phyloP scores from a whole-genome alignment of 805 yeast species.

The Cyberlindnera samutprakarnensis region DNA sequence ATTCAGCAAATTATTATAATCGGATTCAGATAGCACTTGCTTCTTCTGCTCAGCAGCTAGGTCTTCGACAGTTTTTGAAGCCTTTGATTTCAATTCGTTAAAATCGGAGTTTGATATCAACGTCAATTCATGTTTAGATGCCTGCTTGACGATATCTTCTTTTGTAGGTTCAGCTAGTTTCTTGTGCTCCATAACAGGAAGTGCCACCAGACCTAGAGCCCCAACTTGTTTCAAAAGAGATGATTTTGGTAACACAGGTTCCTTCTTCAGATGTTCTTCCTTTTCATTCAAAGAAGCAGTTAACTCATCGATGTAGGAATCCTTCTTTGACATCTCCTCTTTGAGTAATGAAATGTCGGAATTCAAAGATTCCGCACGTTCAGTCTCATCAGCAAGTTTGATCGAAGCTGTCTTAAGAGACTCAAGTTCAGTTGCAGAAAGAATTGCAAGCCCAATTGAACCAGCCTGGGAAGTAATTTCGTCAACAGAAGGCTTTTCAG shows the following conservation, averaged over 20 bases:
- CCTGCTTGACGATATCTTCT: conserved; percentile 6
- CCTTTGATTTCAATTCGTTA: conserved; percentile 4
- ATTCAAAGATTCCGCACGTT: conserved; percentile 1
- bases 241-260: conserved; percentile 9
- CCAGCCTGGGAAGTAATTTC: conserved; percentile 14
- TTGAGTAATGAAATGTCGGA: conserved; percentile 3
- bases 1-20: conserved; percentile 7
- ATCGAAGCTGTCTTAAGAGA: conserved; percentile 1
- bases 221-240: conserved; percentile 9
- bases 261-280: conserved; percentile 9
- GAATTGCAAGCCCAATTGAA: conserved; percentile 14
- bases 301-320: conserved; percentile 8
- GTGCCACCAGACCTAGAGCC: conserved; percentile 10
- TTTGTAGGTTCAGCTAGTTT: conserved; percentile 6
- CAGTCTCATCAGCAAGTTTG: conserved; percentile 5
- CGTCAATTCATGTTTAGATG: conserved; percentile 6
- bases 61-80: conserved; percentile 16
- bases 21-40: conserved; percentile 9
- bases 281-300: conserved; percentile 7
- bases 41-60: conserved; percentile 15
- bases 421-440: conserved; percentile 3
- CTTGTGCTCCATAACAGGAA: conserved; percentile 7
- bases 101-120: conserved; percentile 12
- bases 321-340: conserved; percentile 9
- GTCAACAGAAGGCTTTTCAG: conserved; percentile 21